phyloP scores from a whole-genome alignment of 176 grass and related monocot species.

The Aegilops longissima region DNA sequence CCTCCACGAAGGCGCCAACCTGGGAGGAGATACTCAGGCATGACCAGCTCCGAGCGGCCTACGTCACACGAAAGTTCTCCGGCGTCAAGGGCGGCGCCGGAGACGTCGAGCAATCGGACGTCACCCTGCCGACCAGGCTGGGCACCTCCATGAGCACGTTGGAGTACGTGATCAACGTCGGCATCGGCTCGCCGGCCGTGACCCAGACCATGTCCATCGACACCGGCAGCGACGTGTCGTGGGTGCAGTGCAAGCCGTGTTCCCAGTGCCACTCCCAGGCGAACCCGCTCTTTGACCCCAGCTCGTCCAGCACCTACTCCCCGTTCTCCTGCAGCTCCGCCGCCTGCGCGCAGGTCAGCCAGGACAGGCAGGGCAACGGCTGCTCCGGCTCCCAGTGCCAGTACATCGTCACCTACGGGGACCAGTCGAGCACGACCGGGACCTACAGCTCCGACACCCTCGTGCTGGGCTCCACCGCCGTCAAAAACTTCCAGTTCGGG shows the following conservation, averaged over 20 bases:
- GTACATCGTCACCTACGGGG: too few species aligned
- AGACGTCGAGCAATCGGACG: too few species aligned
- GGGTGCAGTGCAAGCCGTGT: conserved; percentile 83
- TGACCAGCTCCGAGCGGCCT: conserved; percentile 48
- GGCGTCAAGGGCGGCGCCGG: too few species aligned
- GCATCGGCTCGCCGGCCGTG: conserved; percentile 40
- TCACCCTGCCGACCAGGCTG: too few species aligned
- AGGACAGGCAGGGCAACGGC: neutral
- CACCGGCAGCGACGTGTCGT: conserved; percentile 88
- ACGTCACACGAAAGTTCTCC: neutral
- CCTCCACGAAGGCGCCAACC: neutral
- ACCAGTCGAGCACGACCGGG: conserved; percentile 40
- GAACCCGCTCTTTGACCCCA: conserved; percentile 55
- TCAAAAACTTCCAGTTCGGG: conserved; percentile 49
- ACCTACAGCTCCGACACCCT: conserved; percentile 57
- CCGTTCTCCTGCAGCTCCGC: conserved; percentile 51
- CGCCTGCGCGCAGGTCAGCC: conserved; percentile 20
- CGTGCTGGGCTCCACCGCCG: conserved; percentile 2
- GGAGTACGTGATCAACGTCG: conserved; percentile 51
- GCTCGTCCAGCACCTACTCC: conserved; percentile 36
- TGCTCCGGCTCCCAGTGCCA: too few species aligned
- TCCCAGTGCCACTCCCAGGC: conserved; percentile 37
- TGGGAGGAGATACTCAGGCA: conserved; percentile 37
- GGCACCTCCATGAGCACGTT: too few species aligned
- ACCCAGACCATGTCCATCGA: conserved; percentile 54